phyloP scores from a whole-genome alignment of 148 eudicot genomes.

The Drosera capensis region DNA sequence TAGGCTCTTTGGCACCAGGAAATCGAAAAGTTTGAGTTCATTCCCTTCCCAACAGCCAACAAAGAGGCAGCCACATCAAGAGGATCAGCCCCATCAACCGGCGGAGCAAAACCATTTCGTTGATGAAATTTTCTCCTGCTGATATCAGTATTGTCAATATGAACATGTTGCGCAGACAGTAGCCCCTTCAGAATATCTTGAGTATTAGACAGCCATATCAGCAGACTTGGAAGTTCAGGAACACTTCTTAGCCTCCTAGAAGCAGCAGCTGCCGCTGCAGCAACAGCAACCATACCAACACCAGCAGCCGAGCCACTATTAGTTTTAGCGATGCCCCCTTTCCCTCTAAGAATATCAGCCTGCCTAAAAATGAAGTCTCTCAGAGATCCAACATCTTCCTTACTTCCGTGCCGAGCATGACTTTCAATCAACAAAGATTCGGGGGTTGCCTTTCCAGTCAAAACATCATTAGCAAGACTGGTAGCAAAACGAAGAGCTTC shows the following conservation, averaged over 20 bases:
- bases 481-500: conserved; percentile 72
- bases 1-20: conserved; percentile 66
- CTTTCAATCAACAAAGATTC: conserved; percentile 78
- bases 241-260: conserved; percentile 45
- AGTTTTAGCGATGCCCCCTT: conserved; percentile 50
- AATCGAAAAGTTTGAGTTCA: conserved; percentile 51
- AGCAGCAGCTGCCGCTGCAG: conserved; percentile 75
- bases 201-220: conserved; percentile 64
- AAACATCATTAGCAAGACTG: conserved; percentile 58
- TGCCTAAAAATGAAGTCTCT: conserved; percentile 79
- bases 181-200: conserved; percentile 47
- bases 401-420: conserved; percentile 41
- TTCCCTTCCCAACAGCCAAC: conserved; percentile 46
- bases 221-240: conserved; percentile 77
- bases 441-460: conserved; percentile 64
- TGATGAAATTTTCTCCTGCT: conserved; percentile 30
- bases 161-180: conserved; percentile 38
- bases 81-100: conserved; percentile 41
- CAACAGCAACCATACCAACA: conserved; percentile 83
- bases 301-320: conserved; percentile 59
- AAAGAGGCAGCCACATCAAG: conserved; percentile 41
- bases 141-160: conserved; percentile 24
- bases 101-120: conserved; percentile 24
- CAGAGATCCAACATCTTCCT: conserved; percentile 55
- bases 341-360: conserved; percentile 70